Conservation (phyloP, 805 yeast genomes). For the Myxozyma lipomycoides region DNA sequence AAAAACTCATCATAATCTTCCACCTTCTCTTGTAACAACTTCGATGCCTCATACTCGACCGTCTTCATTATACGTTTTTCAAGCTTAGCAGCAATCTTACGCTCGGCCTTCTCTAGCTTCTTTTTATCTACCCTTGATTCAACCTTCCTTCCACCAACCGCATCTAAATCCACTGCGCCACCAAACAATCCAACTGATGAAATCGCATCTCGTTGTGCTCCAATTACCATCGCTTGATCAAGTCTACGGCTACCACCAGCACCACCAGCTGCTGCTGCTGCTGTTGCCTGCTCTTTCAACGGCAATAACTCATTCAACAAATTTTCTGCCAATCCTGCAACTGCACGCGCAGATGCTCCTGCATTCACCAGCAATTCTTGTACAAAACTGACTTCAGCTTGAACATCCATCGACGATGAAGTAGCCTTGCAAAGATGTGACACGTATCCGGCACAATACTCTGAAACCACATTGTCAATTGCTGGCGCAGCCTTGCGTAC, state of each 20-base stretch:
- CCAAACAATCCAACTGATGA: conserved; percentile 73
- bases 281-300: conserved; percentile 63
- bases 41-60: conserved; percentile 91
- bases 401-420: conserved; percentile 61
- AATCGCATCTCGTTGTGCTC: conserved; percentile 63
- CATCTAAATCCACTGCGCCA: conserved; percentile 80
- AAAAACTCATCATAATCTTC: conserved; percentile 92
- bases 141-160: conserved; percentile 76
- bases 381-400: conserved; percentile 61
- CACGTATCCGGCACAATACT: conserved; percentile 86
- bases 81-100: conserved; percentile 93
- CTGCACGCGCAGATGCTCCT: conserved; percentile 65
- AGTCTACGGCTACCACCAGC: conserved; percentile 38
- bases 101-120: conserved; percentile 95
- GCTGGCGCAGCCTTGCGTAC: conserved; percentile 83
- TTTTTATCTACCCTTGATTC: conserved; percentile 94
- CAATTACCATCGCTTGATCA: conserved; percentile 59
- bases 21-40: conserved; percentile 52
- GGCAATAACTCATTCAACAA: conserved; percentile 53
- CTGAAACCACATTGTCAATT: conserved; percentile 81
- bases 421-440: conserved; percentile 60
- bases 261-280: conserved; percentile 70
- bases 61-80: conserved; percentile 63
- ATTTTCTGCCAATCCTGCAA: conserved; percentile 46
- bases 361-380: conserved; percentile 67